Evolutionary conservation across 768 basidiomycete genomes (phyloP).

Genomic region (Phanerochaete sordida): DNA sequence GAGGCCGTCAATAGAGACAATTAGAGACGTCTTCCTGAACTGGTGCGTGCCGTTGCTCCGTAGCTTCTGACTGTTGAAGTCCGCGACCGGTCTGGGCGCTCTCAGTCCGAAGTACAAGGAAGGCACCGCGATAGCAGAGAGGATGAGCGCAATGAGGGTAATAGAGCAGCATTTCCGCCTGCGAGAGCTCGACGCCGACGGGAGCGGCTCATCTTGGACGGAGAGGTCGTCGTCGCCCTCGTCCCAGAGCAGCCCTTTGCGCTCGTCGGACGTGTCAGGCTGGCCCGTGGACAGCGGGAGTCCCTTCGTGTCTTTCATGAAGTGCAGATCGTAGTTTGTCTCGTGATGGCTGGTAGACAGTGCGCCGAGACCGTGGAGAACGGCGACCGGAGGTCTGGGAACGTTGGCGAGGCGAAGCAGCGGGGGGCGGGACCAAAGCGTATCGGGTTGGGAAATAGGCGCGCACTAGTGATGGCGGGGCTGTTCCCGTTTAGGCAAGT

Average conservation of each 20-base stretch:
- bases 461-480: background rate
- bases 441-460: background rate
- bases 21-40: constrained; percentile 75
- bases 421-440: background rate
- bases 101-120: constrained; percentile 3
- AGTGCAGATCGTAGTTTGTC: background rate
- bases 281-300: background rate
- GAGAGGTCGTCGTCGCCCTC: background rate
- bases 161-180: constrained; percentile 1
- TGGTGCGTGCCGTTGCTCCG: constrained; percentile 81
- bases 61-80: constrained; percentile 39
- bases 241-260: constrained; percentile 19
- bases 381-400: background rate
- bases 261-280: constrained; percentile 13
- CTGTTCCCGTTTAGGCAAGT: too few relatives aligned
- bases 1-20: constrained; percentile 86
- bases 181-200: background rate
- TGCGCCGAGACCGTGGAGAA: background rate
- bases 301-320: constrained; percentile 8
- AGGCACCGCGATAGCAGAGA: constrained; percentile 8
- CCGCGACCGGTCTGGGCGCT: background rate
- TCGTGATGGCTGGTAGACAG: background rate
- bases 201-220: background rate
- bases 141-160: constrained; percentile 7
- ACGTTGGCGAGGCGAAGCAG: background rate